Evolutionary conservation across 2,329 filamentous ascomycete genomes (phyloP).

Genomic region (Apiospora hydei): DNA sequence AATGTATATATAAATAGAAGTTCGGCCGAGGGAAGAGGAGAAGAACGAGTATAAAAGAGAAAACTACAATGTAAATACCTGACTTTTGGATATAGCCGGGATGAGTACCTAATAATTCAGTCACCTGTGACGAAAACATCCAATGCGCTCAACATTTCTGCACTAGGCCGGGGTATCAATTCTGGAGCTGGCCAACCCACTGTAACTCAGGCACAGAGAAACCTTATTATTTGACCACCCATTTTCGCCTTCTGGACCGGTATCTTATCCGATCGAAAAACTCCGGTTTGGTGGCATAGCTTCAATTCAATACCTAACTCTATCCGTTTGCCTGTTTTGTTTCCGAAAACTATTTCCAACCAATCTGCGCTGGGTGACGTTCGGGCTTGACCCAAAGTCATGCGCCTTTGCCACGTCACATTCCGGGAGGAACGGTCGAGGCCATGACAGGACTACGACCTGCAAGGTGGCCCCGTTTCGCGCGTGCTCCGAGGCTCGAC

Average conservation of each 20-base stretch:
- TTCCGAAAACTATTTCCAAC: neutral
- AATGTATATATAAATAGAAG: neutral
- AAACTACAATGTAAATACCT: neutral
- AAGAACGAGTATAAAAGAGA: neutral
- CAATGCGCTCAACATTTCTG: neutral
- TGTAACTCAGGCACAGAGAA: neutral
- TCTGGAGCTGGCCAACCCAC: slow-evolving; percentile 1
- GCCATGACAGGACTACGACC: slow-evolving; percentile 25
- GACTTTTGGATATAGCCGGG: neutral
- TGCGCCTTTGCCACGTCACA: slow-evolving; percentile 22
- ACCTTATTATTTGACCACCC: neutral
- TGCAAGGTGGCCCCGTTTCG: neutral
- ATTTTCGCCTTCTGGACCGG: neutral
- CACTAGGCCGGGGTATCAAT: neutral
- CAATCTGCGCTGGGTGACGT: neutral
- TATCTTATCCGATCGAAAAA: neutral
- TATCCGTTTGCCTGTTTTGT: neutral
- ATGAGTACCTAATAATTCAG: neutral
- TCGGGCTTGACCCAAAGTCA: slow-evolving; percentile 17
- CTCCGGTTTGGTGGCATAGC: neutral
- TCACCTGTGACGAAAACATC: neutral
- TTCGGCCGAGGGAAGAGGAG: neutral
- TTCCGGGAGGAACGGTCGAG: slow-evolving; percentile 11
- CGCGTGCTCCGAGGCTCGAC: slow-evolving; percentile 3
- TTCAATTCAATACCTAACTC: neutral